phyloP scores from a whole-genome alignment of 345 rosid species.

The Aegle marmelos region DNA sequence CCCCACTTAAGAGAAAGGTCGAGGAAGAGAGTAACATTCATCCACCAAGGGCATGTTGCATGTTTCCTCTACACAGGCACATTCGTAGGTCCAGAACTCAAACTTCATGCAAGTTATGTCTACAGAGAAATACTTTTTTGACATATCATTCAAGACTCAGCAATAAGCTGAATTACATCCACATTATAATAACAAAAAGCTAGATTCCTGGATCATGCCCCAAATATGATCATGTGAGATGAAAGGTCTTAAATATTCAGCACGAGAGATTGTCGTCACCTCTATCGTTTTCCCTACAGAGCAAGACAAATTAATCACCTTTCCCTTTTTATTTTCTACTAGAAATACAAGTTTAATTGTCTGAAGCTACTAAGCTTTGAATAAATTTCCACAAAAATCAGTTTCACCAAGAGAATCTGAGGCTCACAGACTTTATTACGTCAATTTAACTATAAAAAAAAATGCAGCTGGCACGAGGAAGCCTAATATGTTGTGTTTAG shows the following conservation, averaged over 20 bases:
- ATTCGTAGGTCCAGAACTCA: neutral
- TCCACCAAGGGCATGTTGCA: neutral
- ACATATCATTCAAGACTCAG: neutral
- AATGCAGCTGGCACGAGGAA: neutral
- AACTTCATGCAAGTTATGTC: neutral
- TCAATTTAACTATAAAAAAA: neutral
- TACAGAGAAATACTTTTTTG: neutral
- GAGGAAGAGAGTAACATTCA: neutral
- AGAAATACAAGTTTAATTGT: neutral
- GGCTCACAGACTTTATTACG: neutral
- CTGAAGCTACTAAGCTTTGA: neutral
- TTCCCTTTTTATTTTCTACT: neutral
- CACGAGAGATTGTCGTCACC: neutral
- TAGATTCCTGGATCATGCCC: neutral
- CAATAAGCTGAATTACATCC: neutral
- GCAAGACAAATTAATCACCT: neutral
- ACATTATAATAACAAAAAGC: neutral
- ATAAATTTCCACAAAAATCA: neutral
- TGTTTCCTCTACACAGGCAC: neutral
- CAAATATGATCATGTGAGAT: neutral
- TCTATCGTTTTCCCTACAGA: neutral
- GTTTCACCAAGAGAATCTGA: neutral
- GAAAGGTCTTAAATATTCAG: neutral
- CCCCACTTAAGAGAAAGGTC: neutral
- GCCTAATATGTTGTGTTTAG: neutral